Evolutionary conservation across 306 rosid genomes (phyloP).

Genomic region (Prunus fruticosa): DNA sequence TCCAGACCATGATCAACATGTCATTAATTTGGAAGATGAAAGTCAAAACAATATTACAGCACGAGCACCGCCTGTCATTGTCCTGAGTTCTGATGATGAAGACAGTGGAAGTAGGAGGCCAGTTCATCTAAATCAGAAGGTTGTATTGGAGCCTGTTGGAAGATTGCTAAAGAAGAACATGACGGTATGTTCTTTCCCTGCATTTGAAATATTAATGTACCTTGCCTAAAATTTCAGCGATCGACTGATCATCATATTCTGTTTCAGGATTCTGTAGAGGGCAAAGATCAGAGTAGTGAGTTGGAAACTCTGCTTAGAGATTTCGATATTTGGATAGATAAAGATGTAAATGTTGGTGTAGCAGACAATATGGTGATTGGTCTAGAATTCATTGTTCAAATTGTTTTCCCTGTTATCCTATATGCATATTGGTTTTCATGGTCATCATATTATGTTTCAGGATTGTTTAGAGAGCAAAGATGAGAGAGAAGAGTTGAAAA

Average conservation of each 20-base stretch:
- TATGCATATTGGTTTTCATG: background rate
- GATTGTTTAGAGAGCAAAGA: background rate
- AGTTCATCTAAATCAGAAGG: background rate
- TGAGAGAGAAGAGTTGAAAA: background rate
- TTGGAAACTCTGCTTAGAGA: constrained; percentile 14
- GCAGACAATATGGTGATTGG: background rate
- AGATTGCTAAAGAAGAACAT: constrained; percentile 66
- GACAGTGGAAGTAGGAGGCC: background rate
- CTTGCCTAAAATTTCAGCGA: background rate
- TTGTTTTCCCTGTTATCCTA: constrained; percentile 1
- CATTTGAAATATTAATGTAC: background rate
- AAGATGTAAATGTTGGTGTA: constrained; percentile 60
- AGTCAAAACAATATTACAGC: background rate
- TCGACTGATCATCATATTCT: constrained; percentile 17
- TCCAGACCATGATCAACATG: background rate
- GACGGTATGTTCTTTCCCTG: constrained; percentile 36
- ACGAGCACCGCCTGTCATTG: background rate
- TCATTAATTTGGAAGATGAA: background rate
- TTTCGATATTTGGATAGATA: constrained; percentile 24
- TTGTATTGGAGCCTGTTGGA: constrained; percentile 30
- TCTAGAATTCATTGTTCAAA: constrained; percentile 15
- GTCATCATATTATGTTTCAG: background rate
- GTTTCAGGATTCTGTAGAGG: constrained; percentile 23
- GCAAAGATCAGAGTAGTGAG: constrained; percentile 18
- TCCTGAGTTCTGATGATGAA: background rate